phyloP scores from a whole-genome alignment of 164 flowering plant species.

The Nymphaea thermarum region DNA sequence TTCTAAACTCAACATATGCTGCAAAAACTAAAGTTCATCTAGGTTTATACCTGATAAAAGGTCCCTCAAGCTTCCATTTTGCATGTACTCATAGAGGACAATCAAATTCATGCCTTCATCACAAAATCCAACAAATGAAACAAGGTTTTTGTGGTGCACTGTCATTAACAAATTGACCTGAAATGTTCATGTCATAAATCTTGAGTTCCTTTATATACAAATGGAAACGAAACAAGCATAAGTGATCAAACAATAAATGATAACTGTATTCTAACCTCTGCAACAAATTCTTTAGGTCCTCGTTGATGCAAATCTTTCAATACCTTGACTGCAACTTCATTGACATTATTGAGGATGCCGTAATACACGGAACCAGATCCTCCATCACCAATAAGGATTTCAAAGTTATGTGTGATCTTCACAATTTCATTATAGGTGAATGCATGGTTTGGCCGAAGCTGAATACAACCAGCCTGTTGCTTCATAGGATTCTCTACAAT shows the following conservation, averaged over 20 bases:
- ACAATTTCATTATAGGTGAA: slow-evolving; percentile 24
- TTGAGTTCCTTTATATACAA: neutral
- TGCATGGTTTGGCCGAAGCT: neutral
- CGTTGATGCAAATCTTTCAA: slow-evolving; percentile 24
- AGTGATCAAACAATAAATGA: too few species aligned
- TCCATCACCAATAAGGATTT: slow-evolving; percentile 29
- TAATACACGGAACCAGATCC: slow-evolving; percentile 37
- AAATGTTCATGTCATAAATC: too few species aligned
- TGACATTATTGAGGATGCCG: slow-evolving; percentile 20
- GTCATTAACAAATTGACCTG: neutral
- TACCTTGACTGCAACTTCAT: slow-evolving; percentile 39
- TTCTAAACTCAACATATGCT: too few species aligned
- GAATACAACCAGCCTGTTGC: neutral
- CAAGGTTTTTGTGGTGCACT: neutral
- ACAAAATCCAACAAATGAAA: neutral
- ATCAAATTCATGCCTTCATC: neutral
- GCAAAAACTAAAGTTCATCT: too few species aligned
- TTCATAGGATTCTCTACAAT: neutral
- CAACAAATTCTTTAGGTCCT: slow-evolving; percentile 24
- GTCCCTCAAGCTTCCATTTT: neutral
- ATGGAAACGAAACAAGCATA: neutral
- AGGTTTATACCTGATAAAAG: neutral
- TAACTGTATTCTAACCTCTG: slow-evolving; percentile 20
- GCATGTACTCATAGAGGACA: neutral
- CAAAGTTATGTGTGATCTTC: slow-evolving; percentile 28